phyloP scores from a whole-genome alignment of 1,284 basidiomycete genomes.

The Athelia psychrophila region DNA sequence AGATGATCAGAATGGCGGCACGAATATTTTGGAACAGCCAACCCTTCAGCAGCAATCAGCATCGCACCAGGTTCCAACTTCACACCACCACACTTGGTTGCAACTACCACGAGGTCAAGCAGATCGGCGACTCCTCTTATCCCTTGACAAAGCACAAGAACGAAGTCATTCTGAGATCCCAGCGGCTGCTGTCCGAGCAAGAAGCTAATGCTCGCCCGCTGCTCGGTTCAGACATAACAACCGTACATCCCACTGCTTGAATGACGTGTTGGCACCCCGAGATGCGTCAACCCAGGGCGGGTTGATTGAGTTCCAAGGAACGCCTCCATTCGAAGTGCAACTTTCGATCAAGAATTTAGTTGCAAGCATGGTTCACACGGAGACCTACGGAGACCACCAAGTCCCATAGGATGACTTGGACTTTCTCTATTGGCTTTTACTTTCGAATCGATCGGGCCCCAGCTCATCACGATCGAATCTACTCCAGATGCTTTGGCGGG shows the following conservation, averaged over 20 bases:
- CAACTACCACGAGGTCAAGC: conserved; percentile 87
- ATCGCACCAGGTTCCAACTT: conserved; percentile 80
- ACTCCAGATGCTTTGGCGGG: too few species aligned
- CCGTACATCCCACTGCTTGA: conserved; percentile 74
- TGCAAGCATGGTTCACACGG: too few species aligned
- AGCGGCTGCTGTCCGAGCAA: conserved; percentile 79
- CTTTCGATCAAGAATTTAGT: conserved; percentile 76
- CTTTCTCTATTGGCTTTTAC: too few species aligned
- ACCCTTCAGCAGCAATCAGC: conserved; percentile 84
- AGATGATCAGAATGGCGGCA: conserved; percentile 56
- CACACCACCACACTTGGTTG: conserved; percentile 77
- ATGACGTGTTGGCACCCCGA: conserved; percentile 59
- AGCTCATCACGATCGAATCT: too few species aligned
- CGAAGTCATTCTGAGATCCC: conserved; percentile 58
- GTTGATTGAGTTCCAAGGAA: conserved; percentile 65
- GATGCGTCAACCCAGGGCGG: conserved; percentile 55
- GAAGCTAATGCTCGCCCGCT: conserved; percentile 72
- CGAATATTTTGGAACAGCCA: conserved; percentile 64
- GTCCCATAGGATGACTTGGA: too few species aligned
- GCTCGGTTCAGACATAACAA: conserved; percentile 71
- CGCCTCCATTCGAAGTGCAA: conserved; percentile 84
- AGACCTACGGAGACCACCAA: too few species aligned
- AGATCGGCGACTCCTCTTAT: conserved; percentile 88
- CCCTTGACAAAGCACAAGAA: conserved; percentile 63
- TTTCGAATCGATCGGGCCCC: too few species aligned